phyloP scores from a whole-genome alignment of 169 alveolate species.

The Babesia sp. region DNA sequence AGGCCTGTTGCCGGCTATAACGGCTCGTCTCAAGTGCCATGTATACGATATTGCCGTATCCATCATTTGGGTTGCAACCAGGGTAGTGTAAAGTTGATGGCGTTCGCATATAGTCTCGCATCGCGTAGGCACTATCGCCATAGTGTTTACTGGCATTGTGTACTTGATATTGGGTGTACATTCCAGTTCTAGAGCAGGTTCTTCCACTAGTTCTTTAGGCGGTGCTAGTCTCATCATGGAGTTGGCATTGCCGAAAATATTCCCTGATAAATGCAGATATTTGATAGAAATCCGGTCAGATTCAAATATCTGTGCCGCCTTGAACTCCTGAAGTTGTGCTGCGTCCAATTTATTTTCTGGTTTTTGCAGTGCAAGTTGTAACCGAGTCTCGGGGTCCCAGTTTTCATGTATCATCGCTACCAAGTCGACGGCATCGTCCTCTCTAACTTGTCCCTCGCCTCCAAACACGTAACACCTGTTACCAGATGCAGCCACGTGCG shows the following conservation, averaged over 20 bases:
- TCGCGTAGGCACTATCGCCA: not conserved
- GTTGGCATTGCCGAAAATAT: constrained; percentile 1
- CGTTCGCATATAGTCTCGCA: constrained; percentile 36
- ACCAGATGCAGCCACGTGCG: constrained; percentile 28
- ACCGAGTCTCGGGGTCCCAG: constrained; percentile 1
- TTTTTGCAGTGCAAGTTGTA: constrained; percentile 15
- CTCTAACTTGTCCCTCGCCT: constrained; percentile 7
- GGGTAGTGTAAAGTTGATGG: constrained; percentile 19
- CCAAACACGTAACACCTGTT: constrained; percentile 6
- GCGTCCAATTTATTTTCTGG: not conserved
- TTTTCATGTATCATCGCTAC: not conserved
- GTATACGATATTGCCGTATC: constrained; percentile 54
- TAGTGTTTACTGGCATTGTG: not conserved
- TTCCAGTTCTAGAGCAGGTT: constrained; percentile 6
- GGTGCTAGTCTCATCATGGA: constrained; percentile 14
- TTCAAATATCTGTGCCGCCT: constrained; percentile 48
- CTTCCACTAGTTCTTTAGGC: not conserved
- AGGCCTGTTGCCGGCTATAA: constrained; percentile 10
- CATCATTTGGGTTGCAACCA: constrained; percentile 62
- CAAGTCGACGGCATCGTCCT: constrained; percentile 23
- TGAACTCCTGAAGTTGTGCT: constrained; percentile 3
- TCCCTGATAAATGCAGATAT: not conserved
- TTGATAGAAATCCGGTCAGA: not conserved
- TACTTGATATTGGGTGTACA: constrained; percentile 6
- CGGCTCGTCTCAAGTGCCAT: constrained; percentile 22